phyloP scores from a whole-genome alignment of 1,284 basidiomycete genomes.

The Cryptococcus sp. region DNA sequence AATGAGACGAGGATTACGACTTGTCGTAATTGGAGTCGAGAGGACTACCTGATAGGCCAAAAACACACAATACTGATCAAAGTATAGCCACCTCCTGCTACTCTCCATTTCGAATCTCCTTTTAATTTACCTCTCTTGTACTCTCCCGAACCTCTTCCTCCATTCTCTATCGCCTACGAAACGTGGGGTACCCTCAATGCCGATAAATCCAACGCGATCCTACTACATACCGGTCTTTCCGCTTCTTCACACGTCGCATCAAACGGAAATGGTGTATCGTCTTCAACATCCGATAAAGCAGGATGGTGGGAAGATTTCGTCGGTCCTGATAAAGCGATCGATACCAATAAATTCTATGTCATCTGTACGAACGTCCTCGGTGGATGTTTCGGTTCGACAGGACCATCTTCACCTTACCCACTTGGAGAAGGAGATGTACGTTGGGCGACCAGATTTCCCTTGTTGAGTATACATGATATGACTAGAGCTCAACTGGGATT shows the following conservation, averaged over 20 bases:
- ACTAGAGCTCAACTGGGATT: constrained; percentile 81
- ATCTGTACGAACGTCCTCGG: constrained; percentile 97
- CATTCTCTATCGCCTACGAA: constrained; percentile 80
- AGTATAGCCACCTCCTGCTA: constrained; percentile 41
- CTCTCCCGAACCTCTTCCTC: constrained; percentile 61
- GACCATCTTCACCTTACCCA: constrained; percentile 69
- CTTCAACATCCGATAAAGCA: constrained; percentile 44
- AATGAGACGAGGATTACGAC: too few species aligned
- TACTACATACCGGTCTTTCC: constrained; percentile 94
- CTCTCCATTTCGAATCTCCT: constrained; percentile 57
- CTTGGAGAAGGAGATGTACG: constrained; percentile 56
- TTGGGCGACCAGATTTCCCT: constrained; percentile 87
- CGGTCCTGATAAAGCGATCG: constrained; percentile 86
- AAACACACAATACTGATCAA: too few species aligned
- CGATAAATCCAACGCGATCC: constrained; percentile 77
- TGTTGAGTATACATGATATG: constrained; percentile 95
- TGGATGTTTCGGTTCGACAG: constrained; percentile 95
- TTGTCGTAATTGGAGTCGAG: too few species aligned
- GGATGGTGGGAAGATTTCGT: constrained; percentile 99
- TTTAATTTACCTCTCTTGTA: constrained; percentile 70
- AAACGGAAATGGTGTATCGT: constrained; percentile 67
- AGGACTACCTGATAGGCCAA: too few species aligned
- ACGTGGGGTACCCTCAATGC: constrained; percentile 90
- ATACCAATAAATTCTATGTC: constrained; percentile 88
- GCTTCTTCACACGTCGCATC: constrained; percentile 94